phyloP scores from a whole-genome alignment of 306 rosid species.

The Ceratonia siliqua region DNA sequence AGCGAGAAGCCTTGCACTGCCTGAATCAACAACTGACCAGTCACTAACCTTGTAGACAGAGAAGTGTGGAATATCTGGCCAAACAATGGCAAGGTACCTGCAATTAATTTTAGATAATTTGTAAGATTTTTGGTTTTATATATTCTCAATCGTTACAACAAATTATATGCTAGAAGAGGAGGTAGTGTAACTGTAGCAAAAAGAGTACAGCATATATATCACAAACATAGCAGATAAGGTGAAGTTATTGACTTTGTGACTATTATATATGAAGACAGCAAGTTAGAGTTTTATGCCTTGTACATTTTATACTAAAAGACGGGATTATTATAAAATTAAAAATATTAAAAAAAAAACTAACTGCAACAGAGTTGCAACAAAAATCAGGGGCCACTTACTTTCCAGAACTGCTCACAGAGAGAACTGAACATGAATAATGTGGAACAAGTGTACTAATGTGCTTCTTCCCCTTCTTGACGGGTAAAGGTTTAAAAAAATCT shows the following conservation, averaged over 20 bases:
- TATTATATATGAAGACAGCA: conserved; percentile 1
- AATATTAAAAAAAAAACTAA: background rate
- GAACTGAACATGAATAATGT: conserved; percentile 96
- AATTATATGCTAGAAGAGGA: background rate
- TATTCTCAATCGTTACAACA: background rate
- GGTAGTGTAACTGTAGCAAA: background rate
- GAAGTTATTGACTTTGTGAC: conserved; percentile 5
- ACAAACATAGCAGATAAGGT: background rate
- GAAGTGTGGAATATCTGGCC: too few relatives aligned
- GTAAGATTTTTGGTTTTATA: background rate
- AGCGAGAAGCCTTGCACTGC: too few relatives aligned
- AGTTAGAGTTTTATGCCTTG: background rate
- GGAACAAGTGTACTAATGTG: conserved; percentile 96
- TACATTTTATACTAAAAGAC: too few relatives aligned
- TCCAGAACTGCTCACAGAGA: conserved; percentile 97
- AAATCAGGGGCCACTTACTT: conserved; percentile 69
- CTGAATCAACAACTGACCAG: too few relatives aligned
- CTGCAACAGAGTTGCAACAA: conserved; percentile 14
- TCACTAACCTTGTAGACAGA: too few relatives aligned
- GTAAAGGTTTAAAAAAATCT: conserved; percentile 69
- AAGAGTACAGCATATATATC: background rate
- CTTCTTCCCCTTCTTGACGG: conserved; percentile 90
- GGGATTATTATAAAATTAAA: too few relatives aligned
- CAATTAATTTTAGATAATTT: too few relatives aligned
- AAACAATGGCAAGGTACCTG: too few relatives aligned